phyloP scores from a whole-genome alignment of 148 eudicot species.

The Talinum fruticosum region DNA sequence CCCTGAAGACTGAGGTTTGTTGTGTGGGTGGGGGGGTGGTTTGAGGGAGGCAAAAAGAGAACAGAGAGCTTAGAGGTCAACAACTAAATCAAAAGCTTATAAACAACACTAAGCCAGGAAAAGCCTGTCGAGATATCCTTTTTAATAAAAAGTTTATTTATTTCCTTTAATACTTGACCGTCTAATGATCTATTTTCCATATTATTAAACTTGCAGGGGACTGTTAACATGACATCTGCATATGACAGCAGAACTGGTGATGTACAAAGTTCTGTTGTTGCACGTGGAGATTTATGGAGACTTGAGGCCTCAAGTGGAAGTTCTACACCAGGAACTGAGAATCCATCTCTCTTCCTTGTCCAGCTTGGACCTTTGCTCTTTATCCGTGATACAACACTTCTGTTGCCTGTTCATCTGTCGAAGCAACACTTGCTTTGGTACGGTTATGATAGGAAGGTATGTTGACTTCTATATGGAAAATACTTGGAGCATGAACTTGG shows the following conservation, averaged over 20 bases:
- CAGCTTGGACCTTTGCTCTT: slow-evolving; percentile 97
- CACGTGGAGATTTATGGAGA: slow-evolving; percentile 94
- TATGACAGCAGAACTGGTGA: slow-evolving; percentile 83
- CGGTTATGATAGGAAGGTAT: slow-evolving; percentile 96
- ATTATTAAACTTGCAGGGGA: slow-evolving; percentile 46
- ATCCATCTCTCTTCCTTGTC: slow-evolving; percentile 78
- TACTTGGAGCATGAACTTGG: neutral
- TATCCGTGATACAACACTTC: slow-evolving; percentile 90
- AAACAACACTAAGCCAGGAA: neutral
- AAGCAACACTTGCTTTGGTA: slow-evolving; percentile 98
- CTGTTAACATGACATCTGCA: slow-evolving; percentile 67
- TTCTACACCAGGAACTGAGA: slow-evolving; percentile 68
- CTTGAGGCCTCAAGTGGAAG: slow-evolving; percentile 87
- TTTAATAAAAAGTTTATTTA: neutral
- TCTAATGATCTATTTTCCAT: slow-evolving; percentile 1
- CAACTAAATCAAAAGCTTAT: neutral
- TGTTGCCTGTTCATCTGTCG: slow-evolving; percentile 88
- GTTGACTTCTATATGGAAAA: slow-evolving; percentile 12
- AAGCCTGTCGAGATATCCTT: neutral
- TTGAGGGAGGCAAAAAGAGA: neutral
- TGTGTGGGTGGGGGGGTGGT: neutral
- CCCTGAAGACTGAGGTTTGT: neutral
- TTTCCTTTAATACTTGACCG: neutral
- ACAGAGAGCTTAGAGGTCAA: neutral
- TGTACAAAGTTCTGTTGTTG: slow-evolving; percentile 76